Evolutionary conservation across 2,329 filamentous ascomycete species (phyloP).

Genomic region (Xylaria sp.): DNA sequence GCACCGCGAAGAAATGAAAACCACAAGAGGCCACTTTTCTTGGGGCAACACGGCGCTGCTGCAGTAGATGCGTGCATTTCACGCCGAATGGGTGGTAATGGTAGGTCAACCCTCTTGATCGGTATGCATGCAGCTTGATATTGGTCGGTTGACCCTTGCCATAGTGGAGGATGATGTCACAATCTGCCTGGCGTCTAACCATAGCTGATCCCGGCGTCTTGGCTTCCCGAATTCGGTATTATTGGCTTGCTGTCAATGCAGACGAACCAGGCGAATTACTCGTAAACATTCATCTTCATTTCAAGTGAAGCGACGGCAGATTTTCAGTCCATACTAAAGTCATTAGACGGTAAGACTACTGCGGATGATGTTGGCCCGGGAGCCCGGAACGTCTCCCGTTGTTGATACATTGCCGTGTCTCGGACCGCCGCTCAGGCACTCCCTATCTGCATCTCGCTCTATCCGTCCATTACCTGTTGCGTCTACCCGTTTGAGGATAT

Average conservation of each 20-base stretch:
- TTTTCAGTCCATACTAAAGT: not conserved
- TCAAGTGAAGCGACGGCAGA: not conserved
- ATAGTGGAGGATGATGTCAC: constrained; percentile 32
- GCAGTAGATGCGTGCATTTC: constrained; percentile 1
- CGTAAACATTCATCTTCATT: not conserved
- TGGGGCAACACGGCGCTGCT: constrained; percentile 6
- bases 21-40: not conserved
- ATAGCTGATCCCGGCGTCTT: not conserved
- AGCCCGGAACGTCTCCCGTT: too few species aligned
- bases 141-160: constrained; percentile 14
- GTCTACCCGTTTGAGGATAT: not conserved
- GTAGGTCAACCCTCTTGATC: not conserved
- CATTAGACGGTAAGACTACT: not conserved
- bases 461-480: not conserved
- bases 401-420: too few species aligned
- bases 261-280: not conserved
- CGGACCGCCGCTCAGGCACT: not conserved
- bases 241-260: not conserved
- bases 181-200: not conserved
- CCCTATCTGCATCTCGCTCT: not conserved
- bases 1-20: not conserved
- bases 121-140: not conserved
- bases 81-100: not conserved
- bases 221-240: not conserved
- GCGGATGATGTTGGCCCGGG: not conserved